A percentile compares a stretch with the other conserved stretches of the same genome.
Conservation (phyloP, 768 basidiomycete genomes). For the Amanita fuliginea region DNA sequence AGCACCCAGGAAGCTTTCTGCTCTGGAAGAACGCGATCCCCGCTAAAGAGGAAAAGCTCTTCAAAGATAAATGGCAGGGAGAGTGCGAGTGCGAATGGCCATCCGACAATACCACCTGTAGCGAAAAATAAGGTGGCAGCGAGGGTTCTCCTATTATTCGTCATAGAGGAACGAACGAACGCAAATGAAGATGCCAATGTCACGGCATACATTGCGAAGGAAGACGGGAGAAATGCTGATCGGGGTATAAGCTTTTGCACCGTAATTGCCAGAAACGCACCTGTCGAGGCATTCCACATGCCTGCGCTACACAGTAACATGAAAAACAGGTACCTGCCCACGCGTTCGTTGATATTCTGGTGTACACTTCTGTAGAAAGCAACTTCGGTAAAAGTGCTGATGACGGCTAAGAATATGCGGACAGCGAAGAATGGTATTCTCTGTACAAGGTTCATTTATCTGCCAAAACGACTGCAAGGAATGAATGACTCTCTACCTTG, state of each 20-base stretch:
- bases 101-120: constrained; percentile 80
- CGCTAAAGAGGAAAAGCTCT: constrained; percentile 71
- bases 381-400: constrained; percentile 70
- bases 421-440: constrained; percentile 91
- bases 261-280: constrained; percentile 28
- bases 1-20: constrained; percentile 41
- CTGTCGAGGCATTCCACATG: constrained; percentile 88
- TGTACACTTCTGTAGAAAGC: constrained; percentile 74
- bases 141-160: constrained; percentile 45
- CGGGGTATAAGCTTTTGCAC: constrained; percentile 6
- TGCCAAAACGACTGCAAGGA: not conserved
- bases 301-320: constrained; percentile 78
- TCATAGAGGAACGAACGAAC: constrained; percentile 38
- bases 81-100: constrained; percentile 91
- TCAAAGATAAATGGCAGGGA: constrained; percentile 86
- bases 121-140: constrained; percentile 65
- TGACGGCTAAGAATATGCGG: constrained; percentile 64
- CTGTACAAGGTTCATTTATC: constrained; percentile 8
- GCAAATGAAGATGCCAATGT: constrained; percentile 70
- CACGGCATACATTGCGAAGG: constrained; percentile 88
- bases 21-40: constrained; percentile 46
- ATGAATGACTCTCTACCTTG: constrained; percentile 46
- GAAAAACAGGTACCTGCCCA: constrained; percentile 91
- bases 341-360: constrained; percentile 76
- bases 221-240: constrained; percentile 86